Evolutionary conservation across 2,329 filamentous ascomycete species (phyloP).

Genomic region (Dactylellina parvicollis): DNA sequence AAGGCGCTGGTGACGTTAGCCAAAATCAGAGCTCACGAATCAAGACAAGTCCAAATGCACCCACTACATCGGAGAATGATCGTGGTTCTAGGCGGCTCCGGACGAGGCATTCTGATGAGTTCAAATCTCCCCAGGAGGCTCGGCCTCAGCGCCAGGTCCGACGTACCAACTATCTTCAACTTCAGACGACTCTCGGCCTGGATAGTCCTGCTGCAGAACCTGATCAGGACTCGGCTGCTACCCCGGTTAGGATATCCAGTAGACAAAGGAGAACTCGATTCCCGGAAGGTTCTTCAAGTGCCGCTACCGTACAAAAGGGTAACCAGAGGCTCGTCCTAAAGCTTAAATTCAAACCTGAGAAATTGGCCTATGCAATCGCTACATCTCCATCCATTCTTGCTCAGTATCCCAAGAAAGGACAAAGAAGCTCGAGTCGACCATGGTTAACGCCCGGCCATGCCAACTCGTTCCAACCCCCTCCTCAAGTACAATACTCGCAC

Average conservation of each 20-base stretch:
- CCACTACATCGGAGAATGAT: slow-evolving; percentile 61
- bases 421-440: slow-evolving; percentile 26
- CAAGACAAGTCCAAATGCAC: neutral
- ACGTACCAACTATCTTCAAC: slow-evolving; percentile 33
- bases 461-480: slow-evolving; percentile 44
- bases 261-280: slow-evolving; percentile 38
- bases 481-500: slow-evolving; percentile 48
- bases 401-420: slow-evolving; percentile 39
- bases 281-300: slow-evolving; percentile 30
- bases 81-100: slow-evolving; percentile 58
- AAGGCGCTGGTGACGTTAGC: neutral
- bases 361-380: slow-evolving; percentile 47
- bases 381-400: slow-evolving; percentile 42
- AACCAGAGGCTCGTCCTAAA: slow-evolving; percentile 39
- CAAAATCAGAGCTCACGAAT: slow-evolving; percentile 19
- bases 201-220: slow-evolving; percentile 15
- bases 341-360: slow-evolving; percentile 51
- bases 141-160: slow-evolving; percentile 36
- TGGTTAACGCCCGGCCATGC: slow-evolving; percentile 44
- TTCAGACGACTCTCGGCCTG: slow-evolving; percentile 19
- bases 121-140: slow-evolving; percentile 28
- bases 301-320: slow-evolving; percentile 29
- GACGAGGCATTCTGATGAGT: slow-evolving; percentile 56
- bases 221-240: slow-evolving; percentile 23
- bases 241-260: slow-evolving; percentile 48